Base-by-base conservation (phyloP, 768 basidiomycete genomes). In the Tremella fuciformis region DNA sequence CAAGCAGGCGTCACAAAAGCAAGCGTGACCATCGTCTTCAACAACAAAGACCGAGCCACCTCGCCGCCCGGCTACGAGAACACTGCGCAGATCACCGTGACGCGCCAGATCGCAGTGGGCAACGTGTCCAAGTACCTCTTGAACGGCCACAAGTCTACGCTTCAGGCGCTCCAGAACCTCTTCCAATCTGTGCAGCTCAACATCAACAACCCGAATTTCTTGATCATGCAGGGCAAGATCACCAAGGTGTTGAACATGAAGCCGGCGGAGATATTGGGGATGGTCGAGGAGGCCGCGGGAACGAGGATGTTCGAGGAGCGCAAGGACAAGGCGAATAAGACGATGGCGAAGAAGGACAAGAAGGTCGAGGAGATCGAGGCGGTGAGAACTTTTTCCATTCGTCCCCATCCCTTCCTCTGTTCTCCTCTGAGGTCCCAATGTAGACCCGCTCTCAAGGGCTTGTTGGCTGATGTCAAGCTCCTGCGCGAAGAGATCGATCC, bases 221-320 rank as follows among this genome's bases (percentile, higher is more conserved):
- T 99, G 58, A 97, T 98, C 76, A 98, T 98, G 94, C 96, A 99
- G 78, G 94, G 96, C 25, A 89, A 93, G 50, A 99, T 99, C 74
- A 99, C 96, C 11, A 99, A 98, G 80, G 93, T 88, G 29, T 84
- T 99, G 50, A 98, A 97, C 77, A 98, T 99, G 96, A 87, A 90
- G 22, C 93, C 96, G 0, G 88, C 88, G 80, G 96, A 99, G 76
- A 94, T 98, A 60, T 83, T 99, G 13, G 91, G 92, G 1, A 94
- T 99, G 89, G 89, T 98, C 2, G 96, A 98, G 77, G 96, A 99
- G 76, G 96, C 96, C 0, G 91, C 93, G 0, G 96, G 96, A 6
- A 99, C 96, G 25, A 86, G 91, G 24, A 98, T 98, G 96, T 99
- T 97, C 70, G 96, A 99, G 75, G 94, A 98, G 54, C 85, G 89